Conservation (phyloP, 2,329 filamentous ascomycete genomes). For the Microthyrium microscopicum region DNA sequence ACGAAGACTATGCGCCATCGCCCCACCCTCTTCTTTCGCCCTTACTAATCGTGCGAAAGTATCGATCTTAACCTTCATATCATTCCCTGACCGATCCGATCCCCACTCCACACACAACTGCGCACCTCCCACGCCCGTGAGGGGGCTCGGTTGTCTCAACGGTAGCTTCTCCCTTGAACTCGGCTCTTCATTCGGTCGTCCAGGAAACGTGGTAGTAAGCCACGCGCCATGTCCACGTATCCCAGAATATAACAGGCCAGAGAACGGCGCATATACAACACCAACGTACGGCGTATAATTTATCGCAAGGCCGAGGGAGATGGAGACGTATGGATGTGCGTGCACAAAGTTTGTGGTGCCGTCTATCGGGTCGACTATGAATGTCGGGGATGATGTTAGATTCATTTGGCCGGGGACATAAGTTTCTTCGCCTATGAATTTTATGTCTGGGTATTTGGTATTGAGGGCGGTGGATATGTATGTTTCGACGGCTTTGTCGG, state of each 20-base stretch:
- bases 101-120: slow-evolving; percentile 64
- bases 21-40: slow-evolving; percentile 43
- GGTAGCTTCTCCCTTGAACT: slow-evolving; percentile 26
- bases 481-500: slow-evolving; percentile 43
- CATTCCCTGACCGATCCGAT: slow-evolving; percentile 46
- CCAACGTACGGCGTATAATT: slow-evolving; percentile 46
- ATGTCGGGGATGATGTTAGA: slow-evolving; percentile 54
- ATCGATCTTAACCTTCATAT: slow-evolving; percentile 52
- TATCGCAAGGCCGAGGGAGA: slow-evolving; percentile 58
- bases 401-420: slow-evolving; percentile 45
- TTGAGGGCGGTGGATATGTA: slow-evolving; percentile 36
- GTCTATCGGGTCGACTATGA: slow-evolving; percentile 70
- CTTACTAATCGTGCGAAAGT: slow-evolving; percentile 42
- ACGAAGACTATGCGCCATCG: slow-evolving; percentile 63
- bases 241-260: slow-evolving; percentile 50
- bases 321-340: slow-evolving; percentile 55
- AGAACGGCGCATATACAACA: slow-evolving; percentile 68
- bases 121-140: slow-evolving; percentile 43
- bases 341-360: slow-evolving; percentile 73
- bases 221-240: slow-evolving; percentile 53
- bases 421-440: slow-evolving; percentile 63
- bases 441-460: slow-evolving; percentile 34
- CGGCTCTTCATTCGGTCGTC: slow-evolving; percentile 9
- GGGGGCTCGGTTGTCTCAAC: slow-evolving; percentile 30
- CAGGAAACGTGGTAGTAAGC: slow-evolving; percentile 16